Percentiles rank a stretch among this genome's conserved stretches.
These are phyloP conservation scores for Euptelea pleiosperma DNA, from an alignment of 164 flowering plant species.

Conservation along the genomic window DNA sequence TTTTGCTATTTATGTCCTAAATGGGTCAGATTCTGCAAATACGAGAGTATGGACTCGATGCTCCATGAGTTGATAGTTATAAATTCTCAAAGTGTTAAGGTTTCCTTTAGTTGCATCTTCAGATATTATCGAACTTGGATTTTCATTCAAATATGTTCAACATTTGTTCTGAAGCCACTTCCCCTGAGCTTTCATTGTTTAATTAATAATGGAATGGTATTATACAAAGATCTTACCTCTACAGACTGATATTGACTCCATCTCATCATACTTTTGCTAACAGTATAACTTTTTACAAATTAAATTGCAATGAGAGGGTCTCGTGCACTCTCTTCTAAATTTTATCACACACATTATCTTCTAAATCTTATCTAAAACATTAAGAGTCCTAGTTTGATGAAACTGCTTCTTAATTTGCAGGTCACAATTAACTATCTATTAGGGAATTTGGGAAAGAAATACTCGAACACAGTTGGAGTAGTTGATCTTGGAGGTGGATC, in stretches of 20 bases:
- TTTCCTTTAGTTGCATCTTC: background rate
- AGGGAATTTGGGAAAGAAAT: slow-evolving; percentile 68
- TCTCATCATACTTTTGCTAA: background rate
- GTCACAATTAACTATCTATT: slow-evolving; percentile 84
- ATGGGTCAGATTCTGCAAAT: no score
- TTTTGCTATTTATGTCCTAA: no score
- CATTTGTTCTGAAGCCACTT: no score
- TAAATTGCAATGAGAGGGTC: no score
- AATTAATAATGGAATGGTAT: no score
- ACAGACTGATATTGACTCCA: no score
- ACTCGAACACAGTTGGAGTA: slow-evolving; percentile 78
- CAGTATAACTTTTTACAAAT: no score
- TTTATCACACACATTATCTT: background rate
- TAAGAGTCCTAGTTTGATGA: background rate
- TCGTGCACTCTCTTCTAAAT: background rate
- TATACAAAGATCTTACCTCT: no score
- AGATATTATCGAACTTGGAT: background rate
- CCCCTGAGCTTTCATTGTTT: no score
- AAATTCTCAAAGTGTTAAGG: background rate
- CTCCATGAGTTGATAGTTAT: background rate
- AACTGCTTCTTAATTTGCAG: slow-evolving; percentile 31
- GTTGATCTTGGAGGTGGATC: slow-evolving; percentile 99
- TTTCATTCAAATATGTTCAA: background rate
- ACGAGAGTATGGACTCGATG: background rate
- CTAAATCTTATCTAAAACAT: background rate